Evolutionary conservation across 305 asterid genomes (phyloP).

Genomic region (Plantago coronopus): DNA sequence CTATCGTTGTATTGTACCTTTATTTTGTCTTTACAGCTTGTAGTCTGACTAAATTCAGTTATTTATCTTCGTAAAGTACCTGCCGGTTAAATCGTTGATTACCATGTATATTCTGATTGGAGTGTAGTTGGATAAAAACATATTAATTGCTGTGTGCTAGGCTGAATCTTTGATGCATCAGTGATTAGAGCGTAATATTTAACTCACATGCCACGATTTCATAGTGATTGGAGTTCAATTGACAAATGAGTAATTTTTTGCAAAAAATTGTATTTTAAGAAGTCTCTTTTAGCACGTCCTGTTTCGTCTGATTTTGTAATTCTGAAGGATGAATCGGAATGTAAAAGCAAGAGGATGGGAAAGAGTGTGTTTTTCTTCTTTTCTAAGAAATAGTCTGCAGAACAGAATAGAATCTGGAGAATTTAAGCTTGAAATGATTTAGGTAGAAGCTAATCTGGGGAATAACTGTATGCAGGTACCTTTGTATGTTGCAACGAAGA

Average conservation of each 20-base stretch:
- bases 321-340: background rate
- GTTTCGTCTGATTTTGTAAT: background rate
- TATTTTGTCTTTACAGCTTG: conserved; percentile 1
- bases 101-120: background rate
- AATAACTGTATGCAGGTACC: conserved; percentile 54
- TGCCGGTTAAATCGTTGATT: background rate
- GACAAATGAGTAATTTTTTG: no score
- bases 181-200: no score
- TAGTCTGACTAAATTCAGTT: background rate
- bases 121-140: background rate
- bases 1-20: background rate
- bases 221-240: no score
- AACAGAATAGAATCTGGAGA: background rate
- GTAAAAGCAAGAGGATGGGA: background rate
- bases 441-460: background rate
- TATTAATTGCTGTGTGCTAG: background rate
- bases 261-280: background rate
- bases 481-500: conserved; percentile 86
- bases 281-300: background rate
- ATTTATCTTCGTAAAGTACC: background rate
- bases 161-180: background rate
- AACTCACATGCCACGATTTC: no score
- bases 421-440: background rate
- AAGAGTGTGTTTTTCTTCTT: background rate
- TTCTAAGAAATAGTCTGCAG: background rate